A percentile compares a stretch with the other conserved stretches of the same genome.
Conservation (phyloP, 2,329 filamentous ascomycete species). For the Aspergillus tubingensis region DNA sequence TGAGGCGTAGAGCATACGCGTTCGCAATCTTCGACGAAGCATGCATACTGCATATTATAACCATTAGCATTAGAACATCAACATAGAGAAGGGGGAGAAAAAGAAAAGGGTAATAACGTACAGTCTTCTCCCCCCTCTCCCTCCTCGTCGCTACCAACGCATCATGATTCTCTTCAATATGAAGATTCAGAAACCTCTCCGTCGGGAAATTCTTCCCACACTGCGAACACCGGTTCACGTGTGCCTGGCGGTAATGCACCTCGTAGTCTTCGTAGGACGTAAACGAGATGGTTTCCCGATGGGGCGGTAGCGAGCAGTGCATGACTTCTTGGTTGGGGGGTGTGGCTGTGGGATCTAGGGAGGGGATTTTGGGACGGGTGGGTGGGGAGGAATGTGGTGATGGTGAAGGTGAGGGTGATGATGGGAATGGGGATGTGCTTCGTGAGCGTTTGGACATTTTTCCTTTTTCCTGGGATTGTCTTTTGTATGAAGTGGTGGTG, state of each 20-base stretch:
- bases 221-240: constrained; percentile 81
- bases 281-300: constrained; percentile 71
- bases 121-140: constrained; percentile 77
- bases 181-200: constrained; percentile 73
- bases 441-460: constrained; percentile 66
- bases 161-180: constrained; percentile 92
- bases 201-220: constrained; percentile 89
- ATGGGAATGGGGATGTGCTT: constrained; percentile 42
- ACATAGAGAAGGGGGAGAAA: too few species aligned
- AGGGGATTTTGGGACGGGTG: constrained; percentile 56
- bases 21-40: constrained; percentile 87
- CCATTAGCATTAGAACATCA: not conserved
- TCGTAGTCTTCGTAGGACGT: constrained; percentile 78
- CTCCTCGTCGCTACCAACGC: constrained; percentile 70
- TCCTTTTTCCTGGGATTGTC: too few species aligned
- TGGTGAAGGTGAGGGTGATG: constrained; percentile 22
- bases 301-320: constrained; percentile 79
- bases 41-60: constrained; percentile 64
- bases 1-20: constrained; percentile 78
- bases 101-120: constrained; percentile 12
- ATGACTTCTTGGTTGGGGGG: constrained; percentile 55
- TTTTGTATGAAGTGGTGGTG: too few species aligned
- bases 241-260: constrained; percentile 76
- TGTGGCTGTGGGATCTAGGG: constrained; percentile 53
- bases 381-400: too few species aligned